These are phyloP conservation scores for Neurospora hispaniola DNA, from an alignment of 495 filamentous ascomycete genomes.

Conservation along the genomic window DNA sequence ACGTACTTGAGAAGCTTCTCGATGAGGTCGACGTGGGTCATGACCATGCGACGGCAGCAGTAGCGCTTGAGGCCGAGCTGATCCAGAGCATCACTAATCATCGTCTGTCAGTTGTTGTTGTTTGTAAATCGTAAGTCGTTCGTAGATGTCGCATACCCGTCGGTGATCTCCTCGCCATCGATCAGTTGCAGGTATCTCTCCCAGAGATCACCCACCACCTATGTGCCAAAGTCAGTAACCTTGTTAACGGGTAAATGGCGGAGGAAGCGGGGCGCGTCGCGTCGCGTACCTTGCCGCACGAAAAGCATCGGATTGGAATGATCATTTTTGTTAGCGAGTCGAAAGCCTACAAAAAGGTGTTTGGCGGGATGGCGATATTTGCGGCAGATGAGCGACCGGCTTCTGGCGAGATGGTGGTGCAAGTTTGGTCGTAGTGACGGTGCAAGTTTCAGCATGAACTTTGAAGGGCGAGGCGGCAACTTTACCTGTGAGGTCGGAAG, in stretches of 20 bases:
- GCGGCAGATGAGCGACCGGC: not conserved
- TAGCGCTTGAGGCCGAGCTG: slow-evolving; percentile 86
- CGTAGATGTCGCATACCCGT: slow-evolving; percentile 52
- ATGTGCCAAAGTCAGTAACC: slow-evolving; percentile 1
- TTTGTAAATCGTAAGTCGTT: not conserved
- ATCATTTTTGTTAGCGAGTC: slow-evolving; percentile 57
- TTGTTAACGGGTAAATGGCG: not conserved
- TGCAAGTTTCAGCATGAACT: not conserved
- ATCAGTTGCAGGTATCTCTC: slow-evolving; percentile 82
- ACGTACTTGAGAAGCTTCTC: slow-evolving; percentile 92
- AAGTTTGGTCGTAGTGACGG: not conserved
- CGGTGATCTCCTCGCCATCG: slow-evolving; percentile 60
- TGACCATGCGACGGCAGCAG: slow-evolving; percentile 96
- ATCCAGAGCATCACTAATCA: slow-evolving; percentile 78
- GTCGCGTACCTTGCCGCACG: slow-evolving; percentile 82
- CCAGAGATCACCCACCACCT: slow-evolving; percentile 97
- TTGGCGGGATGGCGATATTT: not conserved
- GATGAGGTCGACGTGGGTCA: slow-evolving; percentile 99
- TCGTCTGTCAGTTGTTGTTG: slow-evolving; percentile 6
- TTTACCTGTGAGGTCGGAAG: not conserved
- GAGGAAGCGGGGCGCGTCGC: not conserved
- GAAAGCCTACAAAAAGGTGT: not conserved
- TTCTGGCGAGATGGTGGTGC: not conserved
- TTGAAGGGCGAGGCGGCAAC: not conserved
- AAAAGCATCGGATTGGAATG: slow-evolving; percentile 96